Base-by-base conservation (phyloP, 2,329 filamentous ascomycete species). In the Madurella fahalii region DNA sequence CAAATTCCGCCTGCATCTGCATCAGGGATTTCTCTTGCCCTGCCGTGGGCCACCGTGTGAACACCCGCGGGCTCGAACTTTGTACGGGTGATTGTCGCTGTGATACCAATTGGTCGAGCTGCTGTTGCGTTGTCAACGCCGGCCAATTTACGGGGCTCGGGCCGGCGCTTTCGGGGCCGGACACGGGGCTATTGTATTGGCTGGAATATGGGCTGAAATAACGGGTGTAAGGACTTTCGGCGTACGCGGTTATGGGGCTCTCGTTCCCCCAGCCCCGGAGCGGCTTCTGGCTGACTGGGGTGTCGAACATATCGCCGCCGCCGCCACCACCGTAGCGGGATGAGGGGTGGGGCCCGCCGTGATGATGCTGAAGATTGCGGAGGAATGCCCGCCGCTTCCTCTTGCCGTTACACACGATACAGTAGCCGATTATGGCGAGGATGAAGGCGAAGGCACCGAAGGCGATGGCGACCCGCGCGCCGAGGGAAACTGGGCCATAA, bases 141-240 rank as follows among this genome's bases (percentile, higher is more conserved):
- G 63, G 62, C 61, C 62, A 65, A 42, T 57, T 55, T 13, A 34
- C 50, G 31, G 53, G 54, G 50, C 58, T 43, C 37, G 58, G 50
- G 50, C 59, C 44, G 20, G 55, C 53, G 16, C 64, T 37, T 77
- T 75, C 1, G 67, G 68, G 0, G 7, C 25, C 25, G 70, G 79
- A 37, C 56, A 81, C 72, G 0, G 82, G 82, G 62, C 80, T 84
- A 66, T 73, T 81, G 68, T 77, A 84, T 56, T 82, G 79, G 40
- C 80, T 83, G 17, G 73, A 75, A 63, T 85, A 85, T 0, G 83
- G 82, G 3, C 80, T 83, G 59, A 83, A 77, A 67, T 84, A 82
- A 7, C 72, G 74, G 1, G 72, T 69, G 58, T 59, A 59, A 51
- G 57, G 32, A 32, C 40, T 44, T 45, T 57, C 73, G 1, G 72